phyloP scores from a whole-genome alignment of 495 filamentous ascomycete genomes.

The Penicillium manginii region DNA sequence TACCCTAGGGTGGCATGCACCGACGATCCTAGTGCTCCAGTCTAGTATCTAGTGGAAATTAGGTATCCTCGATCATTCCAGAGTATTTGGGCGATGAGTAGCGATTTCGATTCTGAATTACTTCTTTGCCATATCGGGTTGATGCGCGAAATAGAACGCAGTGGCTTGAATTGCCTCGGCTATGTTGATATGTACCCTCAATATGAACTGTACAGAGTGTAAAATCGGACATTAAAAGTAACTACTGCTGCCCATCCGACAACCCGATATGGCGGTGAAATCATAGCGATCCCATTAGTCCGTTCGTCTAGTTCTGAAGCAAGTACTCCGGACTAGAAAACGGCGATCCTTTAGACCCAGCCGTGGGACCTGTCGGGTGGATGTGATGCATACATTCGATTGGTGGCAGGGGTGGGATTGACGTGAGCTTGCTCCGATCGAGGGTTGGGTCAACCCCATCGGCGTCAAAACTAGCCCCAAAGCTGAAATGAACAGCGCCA shows the following conservation, averaged over 20 bases:
- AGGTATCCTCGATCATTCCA: not conserved
- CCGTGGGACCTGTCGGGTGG: not conserved
- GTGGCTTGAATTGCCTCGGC: too few species aligned
- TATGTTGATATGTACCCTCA: too few species aligned
- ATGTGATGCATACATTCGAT: not conserved
- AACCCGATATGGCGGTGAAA: not conserved
- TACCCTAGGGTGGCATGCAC: not conserved
- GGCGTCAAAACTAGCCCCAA: slow-evolving; percentile 4
- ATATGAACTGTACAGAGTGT: too few species aligned
- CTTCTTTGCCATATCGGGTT: not conserved
- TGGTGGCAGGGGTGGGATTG: not conserved
- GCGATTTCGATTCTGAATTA: not conserved
- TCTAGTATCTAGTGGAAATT: not conserved
- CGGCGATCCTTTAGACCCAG: not conserved
- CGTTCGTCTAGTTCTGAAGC: not conserved
- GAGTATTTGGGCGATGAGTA: too few species aligned
- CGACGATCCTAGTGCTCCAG: not conserved
- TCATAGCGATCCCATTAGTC: not conserved
- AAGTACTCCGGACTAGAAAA: not conserved
- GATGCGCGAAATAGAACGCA: not conserved
- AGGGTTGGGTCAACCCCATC: slow-evolving; percentile 1
- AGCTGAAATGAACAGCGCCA: not conserved
- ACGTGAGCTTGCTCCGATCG: slow-evolving; percentile 2
- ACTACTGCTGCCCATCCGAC: not conserved
- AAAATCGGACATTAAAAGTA: not conserved